Evolutionary conservation across 23 red algal species (phyloP).

Genomic region (Agarophyton chilense): DNA sequence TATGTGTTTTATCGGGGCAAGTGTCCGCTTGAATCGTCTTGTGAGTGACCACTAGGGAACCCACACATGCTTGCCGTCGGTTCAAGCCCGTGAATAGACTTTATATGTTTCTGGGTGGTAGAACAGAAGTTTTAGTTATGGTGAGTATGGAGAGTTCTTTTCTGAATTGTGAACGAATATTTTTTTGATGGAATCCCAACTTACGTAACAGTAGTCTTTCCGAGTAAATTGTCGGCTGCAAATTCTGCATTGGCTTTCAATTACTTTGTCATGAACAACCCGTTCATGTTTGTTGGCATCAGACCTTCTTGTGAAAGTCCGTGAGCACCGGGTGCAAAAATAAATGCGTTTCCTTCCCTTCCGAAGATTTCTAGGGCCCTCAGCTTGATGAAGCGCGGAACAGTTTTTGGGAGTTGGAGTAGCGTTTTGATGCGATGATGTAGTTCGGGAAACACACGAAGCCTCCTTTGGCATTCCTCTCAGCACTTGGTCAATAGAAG

Average conservation of each 20-base stretch:
- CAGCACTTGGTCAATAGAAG: background rate
- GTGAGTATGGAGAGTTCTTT: no score
- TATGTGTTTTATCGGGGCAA: no score
- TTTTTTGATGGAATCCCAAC: background rate
- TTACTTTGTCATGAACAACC: conserved; percentile 64
- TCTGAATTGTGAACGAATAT: no score
- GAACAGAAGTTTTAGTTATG: no score
- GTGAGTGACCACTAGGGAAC: background rate
- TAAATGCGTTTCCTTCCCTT: background rate
- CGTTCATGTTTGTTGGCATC: conserved; percentile 56
- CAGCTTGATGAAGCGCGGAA: background rate
- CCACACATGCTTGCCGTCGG: conserved; percentile 2
- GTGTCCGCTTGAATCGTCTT: background rate
- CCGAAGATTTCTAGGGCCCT: background rate
- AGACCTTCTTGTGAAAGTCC: conserved; percentile 49
- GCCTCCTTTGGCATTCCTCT: background rate
- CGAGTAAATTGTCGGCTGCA: conserved; percentile 45
- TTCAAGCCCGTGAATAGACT: conserved; percentile 16
- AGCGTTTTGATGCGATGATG: background rate
- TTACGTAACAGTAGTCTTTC: conserved; percentile 61
- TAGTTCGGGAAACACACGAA: background rate
- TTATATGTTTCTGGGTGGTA: background rate
- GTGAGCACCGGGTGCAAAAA: conserved; percentile 24
- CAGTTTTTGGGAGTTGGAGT: background rate
- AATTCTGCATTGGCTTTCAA: conserved; percentile 15